Conservation (phyloP, 2,329 filamentous ascomycete genomes). For the Fusarium pseudonygamai region DNA sequence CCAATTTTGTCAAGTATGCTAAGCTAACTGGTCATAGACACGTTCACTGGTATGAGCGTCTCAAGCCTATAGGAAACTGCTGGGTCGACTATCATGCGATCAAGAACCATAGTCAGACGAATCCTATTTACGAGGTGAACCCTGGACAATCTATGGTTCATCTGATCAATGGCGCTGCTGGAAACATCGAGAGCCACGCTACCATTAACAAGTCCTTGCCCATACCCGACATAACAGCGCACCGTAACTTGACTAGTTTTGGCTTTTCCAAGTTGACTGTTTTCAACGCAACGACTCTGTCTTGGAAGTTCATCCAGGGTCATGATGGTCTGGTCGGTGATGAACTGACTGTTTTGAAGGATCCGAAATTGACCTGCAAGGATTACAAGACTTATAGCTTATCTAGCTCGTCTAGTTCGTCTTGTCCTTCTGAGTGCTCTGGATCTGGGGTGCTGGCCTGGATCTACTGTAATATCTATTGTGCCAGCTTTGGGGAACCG, state of each 20-base stretch:
- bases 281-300: neutral
- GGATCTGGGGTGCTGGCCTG: neutral
- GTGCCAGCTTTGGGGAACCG: neutral
- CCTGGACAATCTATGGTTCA: neutral
- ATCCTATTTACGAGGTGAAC: neutral
- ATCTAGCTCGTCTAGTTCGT: accelerated
- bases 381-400: no score
- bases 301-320: neutral
- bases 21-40: neutral
- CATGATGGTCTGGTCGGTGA: neutral
- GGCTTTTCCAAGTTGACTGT: slow-evolving; percentile 1
- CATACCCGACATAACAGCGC: neutral
- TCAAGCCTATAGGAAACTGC: neutral
- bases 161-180: neutral
- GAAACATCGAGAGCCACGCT: neutral
- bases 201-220: accelerated
- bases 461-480: neutral
- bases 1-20: accelerated
- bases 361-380: neutral
- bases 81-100: neutral
- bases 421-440: neutral
- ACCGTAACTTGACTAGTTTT: neutral
- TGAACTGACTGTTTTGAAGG: neutral
- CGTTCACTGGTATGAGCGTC: slow-evolving; percentile 6
- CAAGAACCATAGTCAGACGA: neutral